These are phyloP conservation scores for Coniochaeta pulveracea DNA, from an alignment of 2,329 filamentous ascomycete species.

Conservation along the genomic window DNA sequence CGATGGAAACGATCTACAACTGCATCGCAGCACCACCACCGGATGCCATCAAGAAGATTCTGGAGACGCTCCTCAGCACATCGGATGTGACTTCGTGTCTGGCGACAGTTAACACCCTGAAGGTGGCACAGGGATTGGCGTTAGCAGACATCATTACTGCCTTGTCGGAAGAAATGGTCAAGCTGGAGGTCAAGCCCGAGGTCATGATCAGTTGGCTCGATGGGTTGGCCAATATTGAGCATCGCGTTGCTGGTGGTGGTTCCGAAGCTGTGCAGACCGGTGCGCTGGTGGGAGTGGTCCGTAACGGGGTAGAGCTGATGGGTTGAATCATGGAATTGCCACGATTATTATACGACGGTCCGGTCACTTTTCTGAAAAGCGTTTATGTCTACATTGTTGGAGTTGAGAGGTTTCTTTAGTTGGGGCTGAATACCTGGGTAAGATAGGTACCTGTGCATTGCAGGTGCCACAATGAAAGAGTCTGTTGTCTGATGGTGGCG, in stretches of 20 bases:
- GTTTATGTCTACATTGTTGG: no score
- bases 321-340: no score
- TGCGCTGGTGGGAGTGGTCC: constrained; percentile 78
- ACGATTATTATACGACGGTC: no score
- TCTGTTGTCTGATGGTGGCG: no score
- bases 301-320: constrained; percentile 72
- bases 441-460: no score
- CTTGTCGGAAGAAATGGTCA: constrained; percentile 69
- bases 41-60: constrained; percentile 73
- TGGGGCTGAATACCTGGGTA: no score
- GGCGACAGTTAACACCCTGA: constrained; percentile 77
- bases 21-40: constrained; percentile 95
- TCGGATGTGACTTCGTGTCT: constrained; percentile 84
- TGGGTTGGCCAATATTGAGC: constrained; percentile 86
- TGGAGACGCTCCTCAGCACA: constrained; percentile 72
- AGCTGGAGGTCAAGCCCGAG: constrained; percentile 73
- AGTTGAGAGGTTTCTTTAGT: no score
- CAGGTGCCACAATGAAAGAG: no score
- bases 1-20: constrained; percentile 92
- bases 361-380: no score
- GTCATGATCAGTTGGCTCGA: constrained; percentile 88
- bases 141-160: constrained; percentile 89
- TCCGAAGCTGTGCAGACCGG: constrained; percentile 86
- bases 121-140: constrained; percentile 74
- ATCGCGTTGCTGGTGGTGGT: constrained; percentile 76